Evolutionary conservation across 2,329 filamentous ascomycete genomes (phyloP), one percentile per base, ranked within the genome.

Genomic region (Emmonsiellopsis sp.): DNA sequence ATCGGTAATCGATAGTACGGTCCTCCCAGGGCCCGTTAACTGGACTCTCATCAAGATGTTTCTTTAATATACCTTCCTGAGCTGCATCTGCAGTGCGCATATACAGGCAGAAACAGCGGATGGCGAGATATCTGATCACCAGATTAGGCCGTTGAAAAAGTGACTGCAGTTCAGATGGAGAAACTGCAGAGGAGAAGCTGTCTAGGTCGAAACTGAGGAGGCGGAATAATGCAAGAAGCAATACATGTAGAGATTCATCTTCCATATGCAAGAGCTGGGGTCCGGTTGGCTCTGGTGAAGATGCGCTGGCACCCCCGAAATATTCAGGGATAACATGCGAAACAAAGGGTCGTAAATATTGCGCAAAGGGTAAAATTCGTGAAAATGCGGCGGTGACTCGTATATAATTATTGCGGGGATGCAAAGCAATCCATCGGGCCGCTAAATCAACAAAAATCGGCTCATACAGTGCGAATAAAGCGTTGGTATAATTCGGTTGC

Each of bases 1-100:
- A 92, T 14, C 81, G 80, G 68, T 88, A 95, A 67, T 97, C 90
- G 58, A 93, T 83, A 46, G 72, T 71, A 57, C 76, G 76, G 37
- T 85, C 87, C 70, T 97, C 93, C 77, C 90, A 88, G 43, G 80
- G 74, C 6, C 84, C 90, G 57, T 79, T 67, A 40, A 94, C 74
- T 21, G 80, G 74, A 34, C 80, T 80, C 40, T 79, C 74, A 42
- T 81, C 83, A 53, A 92, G 74, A 67, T 90, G 78, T 62, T 80
- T 76, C 48, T 74, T 71, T 34, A 94, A 71, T 67, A 95, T 84
- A 48, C 80, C 75, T 63, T 94, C 85, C 47, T 87, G 77, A 57
- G 88, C 88, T 58, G 79, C 75, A 68, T 98, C 93, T 3, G 93
- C 86, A 33, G 87, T 87, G 62, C 83, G 83, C 61, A 94, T 81